A percentile compares a stretch with the other conserved stretches of the same genome.
Conservation (phyloP, 2,329 filamentous ascomycete genomes). For the Fusarium tjaetaba region DNA sequence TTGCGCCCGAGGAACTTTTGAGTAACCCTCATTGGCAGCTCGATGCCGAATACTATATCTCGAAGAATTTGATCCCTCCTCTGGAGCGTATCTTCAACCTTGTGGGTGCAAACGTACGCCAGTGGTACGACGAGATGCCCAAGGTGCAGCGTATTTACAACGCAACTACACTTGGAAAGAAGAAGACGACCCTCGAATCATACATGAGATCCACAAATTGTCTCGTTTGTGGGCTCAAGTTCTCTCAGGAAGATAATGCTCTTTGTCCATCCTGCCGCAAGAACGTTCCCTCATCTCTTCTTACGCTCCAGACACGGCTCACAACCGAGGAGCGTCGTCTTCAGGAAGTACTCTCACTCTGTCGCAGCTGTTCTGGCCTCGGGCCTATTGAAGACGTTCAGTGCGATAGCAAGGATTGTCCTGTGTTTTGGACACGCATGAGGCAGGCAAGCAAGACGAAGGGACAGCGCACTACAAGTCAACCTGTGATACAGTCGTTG, state of each 20-base stretch:
- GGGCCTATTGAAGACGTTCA: constrained; percentile 79
- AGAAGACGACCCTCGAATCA: constrained; percentile 85
- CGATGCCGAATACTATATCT: constrained; percentile 96
- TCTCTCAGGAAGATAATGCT: constrained; percentile 44
- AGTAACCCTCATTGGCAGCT: constrained; percentile 80
- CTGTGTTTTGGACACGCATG: constrained; percentile 84
- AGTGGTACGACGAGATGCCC: constrained; percentile 98
- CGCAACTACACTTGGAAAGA: constrained; percentile 45
- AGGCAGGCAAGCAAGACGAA: constrained; percentile 65
- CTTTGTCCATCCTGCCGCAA: constrained; percentile 69
- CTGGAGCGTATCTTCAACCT: constrained; percentile 97
- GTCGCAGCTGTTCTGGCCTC: constrained; percentile 81
- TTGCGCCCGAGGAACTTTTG: constrained; percentile 85
- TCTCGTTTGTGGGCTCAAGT: constrained; percentile 69
- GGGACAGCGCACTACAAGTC: constrained; percentile 49
- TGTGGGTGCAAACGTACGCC: constrained; percentile 87
- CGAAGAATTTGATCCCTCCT: constrained; percentile 93
- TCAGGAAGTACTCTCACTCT: constrained; percentile 74
- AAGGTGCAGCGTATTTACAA: constrained; percentile 78
- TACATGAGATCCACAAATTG: constrained; percentile 88
- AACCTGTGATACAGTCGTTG: constrained; percentile 49
- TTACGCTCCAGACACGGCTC: constrained; percentile 71
- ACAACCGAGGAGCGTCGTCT: constrained; percentile 71
- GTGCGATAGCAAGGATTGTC: constrained; percentile 92
- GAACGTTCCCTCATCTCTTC: constrained; percentile 67